Percentiles rank a stretch among this genome's conserved stretches.
These are phyloP conservation scores for Monosporozyma aerobia DNA, from an alignment of 805 yeast species.

Conservation along the genomic window DNA sequence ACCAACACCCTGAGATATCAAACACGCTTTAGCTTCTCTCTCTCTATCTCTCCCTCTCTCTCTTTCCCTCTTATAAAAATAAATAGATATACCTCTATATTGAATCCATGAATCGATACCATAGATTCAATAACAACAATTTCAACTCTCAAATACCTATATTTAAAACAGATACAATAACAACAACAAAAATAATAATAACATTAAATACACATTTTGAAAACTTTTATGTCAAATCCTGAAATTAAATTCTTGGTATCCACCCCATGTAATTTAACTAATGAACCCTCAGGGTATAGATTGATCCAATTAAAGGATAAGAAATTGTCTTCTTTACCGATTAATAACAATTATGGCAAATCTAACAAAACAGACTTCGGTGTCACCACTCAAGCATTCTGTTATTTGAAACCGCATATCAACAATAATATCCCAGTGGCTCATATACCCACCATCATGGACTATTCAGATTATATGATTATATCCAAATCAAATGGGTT, in stretches of 20 bases:
- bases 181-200: not conserved
- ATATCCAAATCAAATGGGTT: constrained; percentile 24
- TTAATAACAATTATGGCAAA: not conserved
- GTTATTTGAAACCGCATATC: constrained; percentile 18
- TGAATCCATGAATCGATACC: not conserved
- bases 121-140: not conserved
- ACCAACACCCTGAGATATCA: too few species aligned
- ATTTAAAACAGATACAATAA: not conserved
- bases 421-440: constrained; percentile 5
- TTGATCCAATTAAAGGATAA: constrained; percentile 12
- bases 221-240: constrained; percentile 2
- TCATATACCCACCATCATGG: constrained; percentile 5
- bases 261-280: constrained; percentile 16
- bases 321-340: constrained; percentile 6
- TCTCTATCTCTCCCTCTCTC: not conserved
- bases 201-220: not conserved
- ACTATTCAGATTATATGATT: constrained; percentile 22
- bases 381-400: constrained; percentile 18
- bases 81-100: not conserved
- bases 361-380: constrained; percentile 10
- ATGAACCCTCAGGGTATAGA: constrained; percentile 16
- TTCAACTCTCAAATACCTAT: not conserved
- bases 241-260: constrained; percentile 15
- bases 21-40: not conserved
- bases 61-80: not conserved